Base-by-base conservation (phyloP, 345 rosid species). In the Salix exigua region DNA sequence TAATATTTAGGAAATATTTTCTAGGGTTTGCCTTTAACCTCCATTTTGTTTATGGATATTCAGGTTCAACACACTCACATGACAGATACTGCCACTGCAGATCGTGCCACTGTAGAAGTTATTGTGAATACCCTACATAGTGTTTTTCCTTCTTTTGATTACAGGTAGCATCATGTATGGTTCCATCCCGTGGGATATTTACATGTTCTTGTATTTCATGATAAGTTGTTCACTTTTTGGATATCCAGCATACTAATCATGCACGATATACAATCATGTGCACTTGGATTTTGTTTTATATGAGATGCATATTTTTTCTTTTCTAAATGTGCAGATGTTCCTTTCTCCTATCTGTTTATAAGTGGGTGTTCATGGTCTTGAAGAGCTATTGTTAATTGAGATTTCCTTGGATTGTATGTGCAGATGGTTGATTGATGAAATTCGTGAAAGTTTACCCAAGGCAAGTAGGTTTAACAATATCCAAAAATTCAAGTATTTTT, bases 41-140 rank as follows among this genome's bases (percentile, higher is more conserved):
- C 58, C 33, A 31, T 40, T 77, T 68, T 4, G 14, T 78, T 78
- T 50, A 74, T 73, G 48, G 62, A 77, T 62, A 66, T 79, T 79
- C 91, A 96, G 98, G 99, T 96, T 77, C 98, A 90, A 81, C 98
- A 96, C 87, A 84, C 91, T 71, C 93, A 93, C 79, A 87, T 96
- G 95, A 96, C 95, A 26, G 97, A 92, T 86, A 92, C 87, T 68
- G 98, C 97, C 0, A 91, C 91, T 87, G 95, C 94, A 55, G 98
- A 96, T 87, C 89, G 89, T 79, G 96, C 99, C 23, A 89, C 86
- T 53, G 97, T 92, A 72, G 94, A 85, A 71, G 71, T 91, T 53
- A 78, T 96, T 51, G 98, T 96, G 83, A 91, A 92, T 70, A 82
- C 96, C 66, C 83, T 96, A 64, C 96, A 92, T 78, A 66, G 88